phyloP scores from a whole-genome alignment of 1,284 basidiomycete genomes.

The Fomitopsis palustris region DNA sequence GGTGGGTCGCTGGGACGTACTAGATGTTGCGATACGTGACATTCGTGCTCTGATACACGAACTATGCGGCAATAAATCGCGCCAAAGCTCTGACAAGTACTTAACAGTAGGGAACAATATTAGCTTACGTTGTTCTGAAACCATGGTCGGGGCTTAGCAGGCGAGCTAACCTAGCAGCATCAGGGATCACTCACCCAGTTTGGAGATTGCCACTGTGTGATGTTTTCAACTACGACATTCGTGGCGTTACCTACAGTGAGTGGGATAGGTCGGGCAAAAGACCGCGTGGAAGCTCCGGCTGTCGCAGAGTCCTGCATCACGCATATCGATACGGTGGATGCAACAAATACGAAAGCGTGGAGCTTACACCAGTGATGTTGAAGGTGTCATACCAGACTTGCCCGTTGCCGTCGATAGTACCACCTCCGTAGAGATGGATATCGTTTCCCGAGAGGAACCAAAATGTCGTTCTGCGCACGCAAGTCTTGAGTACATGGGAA shows the following conservation, averaged over 20 bases:
- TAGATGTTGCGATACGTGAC: slow-evolving; percentile 30
- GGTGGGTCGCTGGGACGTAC: slow-evolving; percentile 11
- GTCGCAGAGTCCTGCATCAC: slow-evolving; percentile 29
- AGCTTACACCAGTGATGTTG: slow-evolving; percentile 21
- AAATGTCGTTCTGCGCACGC: slow-evolving; percentile 33
- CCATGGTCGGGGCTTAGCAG: no score
- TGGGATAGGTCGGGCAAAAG: slow-evolving; percentile 57
- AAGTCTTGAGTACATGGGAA: slow-evolving; percentile 27
- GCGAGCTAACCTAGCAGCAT: no score
- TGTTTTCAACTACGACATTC: slow-evolving; percentile 50
- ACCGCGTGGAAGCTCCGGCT: slow-evolving; percentile 39
- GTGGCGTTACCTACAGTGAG: slow-evolving; percentile 56
- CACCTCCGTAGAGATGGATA: slow-evolving; percentile 40
- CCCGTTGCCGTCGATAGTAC: slow-evolving; percentile 38
- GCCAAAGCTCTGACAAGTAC: no score
- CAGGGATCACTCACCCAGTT: slow-evolving; percentile 36
- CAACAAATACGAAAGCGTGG: neutral
- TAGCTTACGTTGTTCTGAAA: slow-evolving; percentile 36
- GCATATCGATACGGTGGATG: neutral
- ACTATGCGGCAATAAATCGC: slow-evolving; percentile 14
- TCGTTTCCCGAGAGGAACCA: slow-evolving; percentile 43
- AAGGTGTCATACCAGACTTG: slow-evolving; percentile 39
- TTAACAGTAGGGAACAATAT: no score
- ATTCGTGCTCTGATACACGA: slow-evolving; percentile 31
- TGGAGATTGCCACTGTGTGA: slow-evolving; percentile 49